Evolutionary conservation across 768 basidiomycete species (phyloP), one percentile per base, ranked within the genome.

Genomic region (Mycena latifolia): DNA sequence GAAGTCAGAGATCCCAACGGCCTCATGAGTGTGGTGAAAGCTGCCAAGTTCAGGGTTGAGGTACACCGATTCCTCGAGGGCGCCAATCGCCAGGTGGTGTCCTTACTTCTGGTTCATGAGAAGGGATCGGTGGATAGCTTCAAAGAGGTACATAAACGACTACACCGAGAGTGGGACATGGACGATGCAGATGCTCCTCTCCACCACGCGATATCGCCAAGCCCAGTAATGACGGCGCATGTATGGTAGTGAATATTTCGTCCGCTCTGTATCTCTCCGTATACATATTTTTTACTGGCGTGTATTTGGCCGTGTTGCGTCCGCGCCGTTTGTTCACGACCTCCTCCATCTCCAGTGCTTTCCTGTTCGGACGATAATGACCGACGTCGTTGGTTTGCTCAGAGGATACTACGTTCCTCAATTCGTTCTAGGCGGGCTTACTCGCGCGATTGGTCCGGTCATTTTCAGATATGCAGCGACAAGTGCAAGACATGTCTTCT

Each of bases 51-150:
- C 81, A 87, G 91, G 61, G 91, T 96, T 37, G 95, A 97, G 74
- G 81, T 96, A 70, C 81, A 86, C 31, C 78, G 77, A 56, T 79
- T 77, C 28, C 56, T 74, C 76, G 69, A 80, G 80, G 66, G 89
- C 83, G 79, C 76, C 35, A 75, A 75, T 51, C 74, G 77, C 12
- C 77, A 75, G 57, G 80, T 83, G 65, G 87, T 91, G 15, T 81
- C 83, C 39, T 77, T 97, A 69, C 81, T 85, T 20, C 74, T 97
- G 55, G 83, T 93, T 17, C 90, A 93, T 69, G 96, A 98, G 81
- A 95, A 90, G 76, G 97, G 97, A 5, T 91, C 95, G 20, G 81
- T 88, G 46, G 93, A 93, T 25, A 90, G 86, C 29, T 94, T 98
- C 81, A 92, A 89, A 77, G 84, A 87, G 55, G 81, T 95, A 29